A percentile compares a stretch with the other conserved stretches of the same genome.
Conservation (phyloP, 768 basidiomycete genomes). For the Rhodotorula paludigena region DNA sequence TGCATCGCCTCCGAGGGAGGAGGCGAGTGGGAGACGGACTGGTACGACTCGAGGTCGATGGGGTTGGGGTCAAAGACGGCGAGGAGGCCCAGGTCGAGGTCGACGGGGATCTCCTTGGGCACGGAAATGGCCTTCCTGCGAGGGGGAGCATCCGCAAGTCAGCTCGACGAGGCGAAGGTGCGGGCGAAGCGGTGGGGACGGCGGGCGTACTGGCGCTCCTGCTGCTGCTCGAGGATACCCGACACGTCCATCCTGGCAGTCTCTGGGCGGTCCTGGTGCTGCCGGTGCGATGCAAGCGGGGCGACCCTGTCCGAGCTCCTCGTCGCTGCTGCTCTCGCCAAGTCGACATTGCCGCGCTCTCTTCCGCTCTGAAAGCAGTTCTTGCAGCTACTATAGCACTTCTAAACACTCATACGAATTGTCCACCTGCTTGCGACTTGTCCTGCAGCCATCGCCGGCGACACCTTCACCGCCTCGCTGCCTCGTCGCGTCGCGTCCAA, state of each 20-base stretch:
- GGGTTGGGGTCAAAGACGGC: slow-evolving; percentile 82
- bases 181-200: not conserved
- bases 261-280: too few species aligned
- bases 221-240: slow-evolving; percentile 18
- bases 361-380: too few species aligned
- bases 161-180: not conserved
- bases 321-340: too few species aligned
- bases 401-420: too few species aligned
- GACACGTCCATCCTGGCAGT: slow-evolving; percentile 26
- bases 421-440: too few species aligned
- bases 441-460: too few species aligned
- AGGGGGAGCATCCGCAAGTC: not conserved
- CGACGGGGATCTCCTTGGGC: slow-evolving; percentile 65
- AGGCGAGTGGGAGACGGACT: slow-evolving; percentile 51
- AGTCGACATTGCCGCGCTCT: too few species aligned
- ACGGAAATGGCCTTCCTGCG: slow-evolving; percentile 63
- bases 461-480: not conserved
- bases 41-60: slow-evolving; percentile 76
- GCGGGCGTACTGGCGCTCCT: slow-evolving; percentile 20
- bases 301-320: too few species aligned
- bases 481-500: not conserved
- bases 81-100: slow-evolving; percentile 71
- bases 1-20: not conserved
- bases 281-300: too few species aligned
- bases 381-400: too few species aligned